Conservation (phyloP, 768 basidiomycete genomes). For the Tulasnella calospora region DNA sequence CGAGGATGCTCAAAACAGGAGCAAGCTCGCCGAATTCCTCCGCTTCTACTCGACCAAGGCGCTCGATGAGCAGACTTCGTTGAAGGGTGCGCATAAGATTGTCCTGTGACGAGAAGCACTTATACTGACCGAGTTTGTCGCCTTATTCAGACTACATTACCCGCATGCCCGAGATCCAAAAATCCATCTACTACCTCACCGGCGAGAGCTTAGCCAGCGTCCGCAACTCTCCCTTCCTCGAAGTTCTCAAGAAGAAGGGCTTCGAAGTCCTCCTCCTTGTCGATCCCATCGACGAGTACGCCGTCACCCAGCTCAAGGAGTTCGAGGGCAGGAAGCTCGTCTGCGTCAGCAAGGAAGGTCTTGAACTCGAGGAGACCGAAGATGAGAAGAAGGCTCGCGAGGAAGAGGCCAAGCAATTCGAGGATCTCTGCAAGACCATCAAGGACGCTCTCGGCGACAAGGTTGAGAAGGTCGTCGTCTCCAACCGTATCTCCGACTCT, state of each 20-base stretch:
- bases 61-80: constrained; percentile 80
- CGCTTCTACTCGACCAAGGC: constrained; percentile 98
- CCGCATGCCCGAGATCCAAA: constrained; percentile 98
- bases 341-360: constrained; percentile 97
- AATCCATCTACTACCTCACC: constrained; percentile 98
- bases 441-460: constrained; percentile 99
- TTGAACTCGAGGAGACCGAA: constrained; percentile 98
- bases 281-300: constrained; percentile 99
- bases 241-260: constrained; percentile 98
- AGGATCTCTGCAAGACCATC: constrained; percentile 86
- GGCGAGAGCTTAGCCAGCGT: constrained; percentile 91
- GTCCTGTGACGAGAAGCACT: neutral
- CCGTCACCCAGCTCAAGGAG: constrained; percentile 97
- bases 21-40: constrained; percentile 98
- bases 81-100: constrained; percentile 64
- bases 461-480: constrained; percentile 98
- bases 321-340: constrained; percentile 97
- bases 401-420: constrained; percentile 74
- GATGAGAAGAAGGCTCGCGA: constrained; percentile 93
- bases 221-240: constrained; percentile 96
- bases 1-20: constrained; percentile 97
- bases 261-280: constrained; percentile 97
- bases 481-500: constrained; percentile 95
- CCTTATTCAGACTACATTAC: constrained; percentile 82
- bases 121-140: neutral